A percentile compares a stretch with the other conserved stretches of the same genome.
Evolutionary conservation across 805 yeast species (phyloP).

Genomic region (Ogataea degrootiae): DNA sequence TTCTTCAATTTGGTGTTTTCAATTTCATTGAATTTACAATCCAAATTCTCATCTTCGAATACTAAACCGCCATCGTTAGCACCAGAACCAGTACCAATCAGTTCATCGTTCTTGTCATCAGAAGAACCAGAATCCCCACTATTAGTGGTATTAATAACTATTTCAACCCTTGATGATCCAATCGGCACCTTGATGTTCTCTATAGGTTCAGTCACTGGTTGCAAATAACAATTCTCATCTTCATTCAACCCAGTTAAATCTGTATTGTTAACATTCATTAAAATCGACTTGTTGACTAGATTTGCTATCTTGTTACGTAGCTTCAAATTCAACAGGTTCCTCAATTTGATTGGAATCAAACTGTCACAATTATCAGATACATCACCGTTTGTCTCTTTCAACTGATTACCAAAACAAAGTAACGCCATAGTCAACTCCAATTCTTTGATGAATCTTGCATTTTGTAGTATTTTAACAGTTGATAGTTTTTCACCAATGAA

Average conservation of each 20-base stretch:
- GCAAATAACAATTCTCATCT: neutral
- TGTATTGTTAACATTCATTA: conserved; percentile 32
- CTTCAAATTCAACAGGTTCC: conserved; percentile 51
- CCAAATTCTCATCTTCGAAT: neutral
- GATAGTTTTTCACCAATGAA: conserved; percentile 55
- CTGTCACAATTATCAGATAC: conserved; percentile 17
- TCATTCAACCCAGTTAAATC: conserved; percentile 8
- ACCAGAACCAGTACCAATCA: too few relatives aligned
- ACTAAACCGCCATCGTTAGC: too few relatives aligned
- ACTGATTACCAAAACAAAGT: conserved; percentile 44
- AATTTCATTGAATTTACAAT: conserved; percentile 12
- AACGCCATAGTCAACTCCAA: conserved; percentile 82
- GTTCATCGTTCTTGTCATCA: too few relatives aligned
- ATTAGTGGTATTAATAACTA: too few relatives aligned
- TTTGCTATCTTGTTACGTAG: conserved; percentile 63
- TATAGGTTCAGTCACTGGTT: too few relatives aligned
- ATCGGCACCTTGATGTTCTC: too few relatives aligned
- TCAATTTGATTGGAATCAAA: conserved; percentile 48
- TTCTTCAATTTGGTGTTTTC: conserved; percentile 20
- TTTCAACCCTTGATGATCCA: too few relatives aligned
- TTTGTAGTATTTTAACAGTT: conserved; percentile 29
- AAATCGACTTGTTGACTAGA: conserved; percentile 62
- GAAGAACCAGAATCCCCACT: too few relatives aligned
- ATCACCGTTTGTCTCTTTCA: conserved; percentile 17
- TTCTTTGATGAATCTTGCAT: conserved; percentile 58